Base-by-base conservation (phyloP, 768 basidiomycete species). In the Austroboletus eburneus region DNA sequence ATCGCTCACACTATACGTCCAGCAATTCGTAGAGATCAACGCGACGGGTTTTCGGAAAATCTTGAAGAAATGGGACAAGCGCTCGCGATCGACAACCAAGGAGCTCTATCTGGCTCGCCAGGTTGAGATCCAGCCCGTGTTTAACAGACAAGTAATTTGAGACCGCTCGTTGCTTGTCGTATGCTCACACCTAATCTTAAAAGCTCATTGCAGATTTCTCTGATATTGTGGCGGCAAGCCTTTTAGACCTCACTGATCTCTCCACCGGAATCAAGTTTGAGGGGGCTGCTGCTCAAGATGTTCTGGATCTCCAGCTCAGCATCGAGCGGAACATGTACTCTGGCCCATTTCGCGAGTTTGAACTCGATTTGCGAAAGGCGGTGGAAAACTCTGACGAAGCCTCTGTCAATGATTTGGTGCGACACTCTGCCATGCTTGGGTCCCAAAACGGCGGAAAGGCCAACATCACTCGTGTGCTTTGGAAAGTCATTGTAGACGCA, bases 11-110 rank as follows among this genome's bases (percentile, higher is more conserved):
- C 51, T 0, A 23, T 43, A 33, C 56, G 58, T 45, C 36, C 61
- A 94, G 92, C 88, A 92, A 79, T 99, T 94, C 60, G 83, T 99
- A 52, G 96, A 98, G 69, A 87, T 96, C 60, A 99, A 98, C 63
- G 96, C 88, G 6, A 91, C 85, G 9, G 96, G 93, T 4, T 98
- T 98, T 65, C 81, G 94, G 37, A 98, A 98, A 66, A 97, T 98
- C 39, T 69, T 97, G 51, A 98, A 99, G 63, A 99, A 99, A 65
- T 99, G 91, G 78, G 96, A 98, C 69, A 99, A 98, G 69, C 80
- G 91, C 39, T 92, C 92, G 30, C 96, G 85, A 35, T 92, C 90
- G 2, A 83, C 85, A 18, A 98, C 90, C n/a, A 97, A 93, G 62
- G 96, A 99, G 61, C 76, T 98, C 5, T 98, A 98, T 67, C 80